Percentiles rank a stretch among this genome's conserved stretches.
These are phyloP conservation scores for Coniferiporia weirii DNA, from an alignment of 1,284 basidiomycete genomes.

Conservation along the genomic window DNA sequence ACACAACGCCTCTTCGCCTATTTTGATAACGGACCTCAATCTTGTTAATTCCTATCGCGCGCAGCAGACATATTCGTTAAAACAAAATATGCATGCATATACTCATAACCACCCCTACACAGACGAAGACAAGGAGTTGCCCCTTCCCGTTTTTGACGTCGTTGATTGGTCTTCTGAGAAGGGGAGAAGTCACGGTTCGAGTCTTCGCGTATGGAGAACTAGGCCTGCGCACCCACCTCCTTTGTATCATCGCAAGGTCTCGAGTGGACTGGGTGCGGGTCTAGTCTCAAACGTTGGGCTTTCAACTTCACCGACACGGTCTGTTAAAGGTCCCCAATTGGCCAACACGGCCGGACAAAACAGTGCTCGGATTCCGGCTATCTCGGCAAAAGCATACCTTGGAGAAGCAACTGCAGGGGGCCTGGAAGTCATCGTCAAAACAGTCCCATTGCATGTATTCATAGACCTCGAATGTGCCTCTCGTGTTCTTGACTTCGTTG, in stretches of 20 bases:
- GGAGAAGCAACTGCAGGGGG: neutral
- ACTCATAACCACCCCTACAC: slow-evolving; percentile 31
- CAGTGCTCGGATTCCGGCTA: neutral
- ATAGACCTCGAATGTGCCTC: slow-evolving; percentile 57
- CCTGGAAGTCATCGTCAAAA: slow-evolving; percentile 32
- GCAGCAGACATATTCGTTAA: neutral
- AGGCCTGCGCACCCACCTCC: slow-evolving; percentile 22
- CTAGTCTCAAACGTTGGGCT: slow-evolving; percentile 14
- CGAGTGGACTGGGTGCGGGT: slow-evolving; percentile 5
- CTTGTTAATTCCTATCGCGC: slow-evolving; percentile 45
- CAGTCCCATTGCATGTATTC: slow-evolving; percentile 68
- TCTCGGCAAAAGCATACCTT: neutral
- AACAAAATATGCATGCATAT: slow-evolving; percentile 30
- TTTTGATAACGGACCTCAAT: slow-evolving; percentile 59
- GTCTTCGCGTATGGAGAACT: slow-evolving; percentile 57
- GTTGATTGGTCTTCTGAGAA: slow-evolving; percentile 56
- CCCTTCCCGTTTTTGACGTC: slow-evolving; percentile 50
- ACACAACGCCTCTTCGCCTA: slow-evolving; percentile 42
- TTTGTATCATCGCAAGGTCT: neutral
- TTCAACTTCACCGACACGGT: slow-evolving; percentile 9
- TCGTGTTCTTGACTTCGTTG: slow-evolving; percentile 29
- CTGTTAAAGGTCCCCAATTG: neutral
- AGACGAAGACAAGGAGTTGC: slow-evolving; percentile 23
- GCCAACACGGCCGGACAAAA: neutral
- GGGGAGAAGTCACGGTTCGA: slow-evolving; percentile 39